Evolutionary conservation across 257 asterid species (phyloP), one percentile per base, ranked within the genome.

Genomic region (Solanum ossicruentum): DNA sequence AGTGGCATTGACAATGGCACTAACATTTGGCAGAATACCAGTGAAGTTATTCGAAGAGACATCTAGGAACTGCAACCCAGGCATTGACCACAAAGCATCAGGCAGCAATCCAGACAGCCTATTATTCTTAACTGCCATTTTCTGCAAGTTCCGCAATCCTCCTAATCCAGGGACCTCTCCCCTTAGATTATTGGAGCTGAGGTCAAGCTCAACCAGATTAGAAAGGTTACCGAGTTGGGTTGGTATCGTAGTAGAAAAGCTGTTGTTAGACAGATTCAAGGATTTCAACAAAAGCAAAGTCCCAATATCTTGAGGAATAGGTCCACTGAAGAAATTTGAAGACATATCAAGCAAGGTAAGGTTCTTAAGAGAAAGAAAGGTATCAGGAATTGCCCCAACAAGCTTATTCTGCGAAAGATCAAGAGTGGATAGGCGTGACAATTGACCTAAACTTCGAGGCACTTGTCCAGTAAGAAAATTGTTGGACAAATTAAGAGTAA

Each of bases 1-100:
- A 36, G 93, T 87, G 73, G 86, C 89, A 86, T 81, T 90, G 86
- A 77, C 83, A 85, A 87, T 84, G 32, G 86, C 75, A 43, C 67
- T 90, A 81, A 83, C 80, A 88, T 90, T 85, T 17, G 95, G 96
- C 88, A 97, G 88, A 21, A 57, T 23, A 36, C 99, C 97, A 3
- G 92, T 92, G 39, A 97, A 93, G 91, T 94, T 97, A 91, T 97
- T 97, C 67, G 69, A 87, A 11, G 98, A 93, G 78, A 87, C 95
- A 67, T 97, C 98, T 16, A 97, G 90, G 84, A 88, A 85, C 26
- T 66, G 95, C 89, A 97, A 89, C 6, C 87, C 87, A 57, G 97
- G 93, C 84, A 92, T 84, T 58, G 95, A 92, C 99, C 98, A 97
- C 69, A 95, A 80, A 21, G 69, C 88, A 81, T 12, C 87, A 8